Evolutionary conservation across 1,284 basidiomycete species (phyloP).

Genomic region (Cryptococcus hybrid): DNA sequence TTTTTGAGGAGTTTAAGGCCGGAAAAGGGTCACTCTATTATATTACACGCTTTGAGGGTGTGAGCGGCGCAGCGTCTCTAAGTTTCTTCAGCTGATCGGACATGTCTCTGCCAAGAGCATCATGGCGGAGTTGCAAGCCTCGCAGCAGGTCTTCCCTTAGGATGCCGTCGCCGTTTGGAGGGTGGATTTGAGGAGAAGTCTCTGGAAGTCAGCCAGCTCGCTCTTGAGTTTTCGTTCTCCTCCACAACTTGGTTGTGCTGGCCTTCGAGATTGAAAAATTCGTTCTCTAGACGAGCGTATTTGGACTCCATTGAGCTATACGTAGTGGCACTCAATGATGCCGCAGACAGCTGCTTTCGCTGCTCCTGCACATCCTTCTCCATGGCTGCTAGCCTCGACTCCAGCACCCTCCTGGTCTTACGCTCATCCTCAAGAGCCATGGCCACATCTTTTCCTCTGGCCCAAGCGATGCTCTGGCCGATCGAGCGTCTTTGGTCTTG

Average conservation of each 20-base stretch:
- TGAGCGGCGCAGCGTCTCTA: constrained; percentile 26
- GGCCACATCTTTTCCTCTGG: constrained; percentile 29
- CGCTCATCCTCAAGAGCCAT: constrained; percentile 37
- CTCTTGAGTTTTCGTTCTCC: constrained; percentile 29
- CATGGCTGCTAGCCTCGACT: constrained; percentile 30
- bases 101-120: constrained; percentile 46
- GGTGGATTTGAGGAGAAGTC: constrained; percentile 6
- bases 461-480: constrained; percentile 34
- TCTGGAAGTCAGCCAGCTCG: constrained; percentile 24
- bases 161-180: constrained; percentile 9
- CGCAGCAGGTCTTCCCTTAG: constrained; percentile 39
- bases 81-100: constrained; percentile 40
- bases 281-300: constrained; percentile 29
- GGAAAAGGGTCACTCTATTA: too few relatives aligned
- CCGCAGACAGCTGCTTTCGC: constrained; percentile 30
- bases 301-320: constrained; percentile 19
- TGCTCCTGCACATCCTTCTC: constrained; percentile 44
- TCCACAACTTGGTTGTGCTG: constrained; percentile 21
- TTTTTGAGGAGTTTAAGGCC: too few relatives aligned
- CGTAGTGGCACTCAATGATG: constrained; percentile 8
- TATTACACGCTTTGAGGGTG: constrained; percentile 21
- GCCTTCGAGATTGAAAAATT: constrained; percentile 29
- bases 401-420: constrained; percentile 28
- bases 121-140: constrained; percentile 42
- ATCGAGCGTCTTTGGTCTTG: constrained; percentile 34